Percentiles rank a stretch among this genome's conserved stretches.
Conservation (phyloP, 1,284 basidiomycete genomes). For the Cryptococcus deneoformans region DNA sequence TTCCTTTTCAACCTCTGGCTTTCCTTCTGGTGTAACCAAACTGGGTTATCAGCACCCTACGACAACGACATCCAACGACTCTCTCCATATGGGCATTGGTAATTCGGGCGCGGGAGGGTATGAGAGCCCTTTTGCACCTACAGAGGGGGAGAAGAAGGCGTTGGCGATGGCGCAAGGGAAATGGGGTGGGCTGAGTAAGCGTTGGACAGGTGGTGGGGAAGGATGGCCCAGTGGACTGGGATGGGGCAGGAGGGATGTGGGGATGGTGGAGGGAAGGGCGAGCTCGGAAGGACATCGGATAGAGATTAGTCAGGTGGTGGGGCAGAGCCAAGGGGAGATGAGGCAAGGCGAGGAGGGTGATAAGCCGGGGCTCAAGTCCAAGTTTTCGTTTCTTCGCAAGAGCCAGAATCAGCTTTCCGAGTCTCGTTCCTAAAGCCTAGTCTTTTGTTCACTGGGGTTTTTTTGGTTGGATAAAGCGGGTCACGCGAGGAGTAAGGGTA, state of each 20-base stretch:
- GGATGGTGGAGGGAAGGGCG: neutral
- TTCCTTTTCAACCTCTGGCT: constrained; percentile 5
- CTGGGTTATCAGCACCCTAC: constrained; percentile 20
- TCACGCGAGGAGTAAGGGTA: too few relatives aligned
- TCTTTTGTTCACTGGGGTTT: too few relatives aligned
- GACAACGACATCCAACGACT: constrained; percentile 39
- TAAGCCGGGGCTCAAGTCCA: neutral
- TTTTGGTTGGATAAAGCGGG: too few relatives aligned
- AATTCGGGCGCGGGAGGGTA: constrained; percentile 13
- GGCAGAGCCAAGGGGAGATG: too few relatives aligned
- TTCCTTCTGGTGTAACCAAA: neutral
- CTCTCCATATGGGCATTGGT: constrained; percentile 17
- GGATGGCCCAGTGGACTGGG: neutral
- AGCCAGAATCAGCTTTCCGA: neutral
- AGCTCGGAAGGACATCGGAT: neutral
- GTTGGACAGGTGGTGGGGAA: neutral
- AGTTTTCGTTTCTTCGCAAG: neutral
- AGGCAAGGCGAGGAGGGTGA: too few relatives aligned
- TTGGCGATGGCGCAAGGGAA: constrained; percentile 12
- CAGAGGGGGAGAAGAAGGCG: constrained; percentile 44
- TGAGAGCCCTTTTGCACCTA: constrained; percentile 43
- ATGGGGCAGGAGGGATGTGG: neutral
- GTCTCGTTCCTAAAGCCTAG: too few relatives aligned
- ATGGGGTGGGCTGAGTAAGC: neutral
- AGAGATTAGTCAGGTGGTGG: neutral